Evolutionary conservation across 1,139 yeast species (phyloP), one percentile per base, ranked within the genome.

Genomic region (Candida freyschussii): DNA sequence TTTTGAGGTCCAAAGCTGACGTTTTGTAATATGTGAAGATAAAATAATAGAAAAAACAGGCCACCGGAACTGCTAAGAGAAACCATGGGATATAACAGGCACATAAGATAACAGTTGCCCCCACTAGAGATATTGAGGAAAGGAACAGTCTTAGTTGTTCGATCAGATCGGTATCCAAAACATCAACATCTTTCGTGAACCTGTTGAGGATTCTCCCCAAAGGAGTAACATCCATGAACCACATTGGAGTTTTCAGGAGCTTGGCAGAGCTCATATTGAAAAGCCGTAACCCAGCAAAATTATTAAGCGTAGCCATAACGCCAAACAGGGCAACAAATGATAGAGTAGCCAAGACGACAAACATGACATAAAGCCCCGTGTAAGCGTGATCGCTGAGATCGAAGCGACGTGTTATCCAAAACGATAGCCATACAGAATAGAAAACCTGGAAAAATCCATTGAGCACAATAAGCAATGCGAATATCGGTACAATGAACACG

Each of bases 371-470:
- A 21, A 81, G 40, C 2, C 86, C 89, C 52, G 79, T 76, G 55
- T 82, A 81, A 43, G 72, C 68, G 3, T 66, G 65, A 29, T 64
- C 63, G 2, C 69, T 39, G 17, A 50, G 52, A 2, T 52, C 35
- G 47, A 78, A 82, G 52, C 67, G 72, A 34, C 63, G 40, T 7
- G 64, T 67, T 2, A 78, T 65, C 95, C 95, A 84, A 56, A 75
- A 84, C 2, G 91, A 77, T 41, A 84, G 63, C 91, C 93, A 84
- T 6, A 78, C 74, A 47, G 78, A 78, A 26, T 80, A 67, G 53
- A 81, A 78, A 25, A 79, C 56, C 41, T 67, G 72, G 36, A 70
- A 63, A 50, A 81, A 81, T 1, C 83, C 72, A 5, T 76, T 56
- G 6, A 78, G 45, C 2, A 63, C 53, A 19, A 66, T 57, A 17